Evolutionary conservation across 169 alveolate species (phyloP).

Genomic region (Plasmodium knowlesi): DNA sequence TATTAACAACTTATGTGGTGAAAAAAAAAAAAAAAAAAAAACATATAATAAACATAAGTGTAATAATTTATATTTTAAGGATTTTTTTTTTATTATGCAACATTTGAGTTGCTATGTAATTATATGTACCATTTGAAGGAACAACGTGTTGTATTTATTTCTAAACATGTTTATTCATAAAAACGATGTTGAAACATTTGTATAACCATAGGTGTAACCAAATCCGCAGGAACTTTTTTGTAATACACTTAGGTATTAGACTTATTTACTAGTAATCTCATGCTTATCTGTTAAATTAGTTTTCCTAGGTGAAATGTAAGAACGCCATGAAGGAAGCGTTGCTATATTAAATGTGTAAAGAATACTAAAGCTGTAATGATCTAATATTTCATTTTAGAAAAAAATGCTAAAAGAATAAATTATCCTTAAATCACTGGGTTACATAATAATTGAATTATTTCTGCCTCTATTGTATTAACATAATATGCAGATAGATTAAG

Average conservation of each 20-base stretch:
- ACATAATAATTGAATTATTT: not conserved
- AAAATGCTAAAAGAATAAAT: not conserved
- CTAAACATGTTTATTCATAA: not conserved
- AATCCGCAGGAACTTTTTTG: not conserved
- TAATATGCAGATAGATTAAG: not conserved
- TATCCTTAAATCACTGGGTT: not conserved
- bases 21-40: no score
- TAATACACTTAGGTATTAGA: not conserved
- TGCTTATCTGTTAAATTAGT: not conserved
- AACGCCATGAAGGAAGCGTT: not conserved
- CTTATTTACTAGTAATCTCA: not conserved
- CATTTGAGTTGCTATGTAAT: not conserved
- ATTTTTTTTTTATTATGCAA: not conserved
- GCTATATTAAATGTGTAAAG: not conserved
- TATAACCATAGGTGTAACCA: not conserved
- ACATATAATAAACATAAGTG: not conserved
- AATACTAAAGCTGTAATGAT: not conserved
- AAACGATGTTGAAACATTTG: not conserved
- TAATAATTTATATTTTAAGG: not conserved
- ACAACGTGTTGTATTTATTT: not conserved
- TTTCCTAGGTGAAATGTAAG: not conserved
- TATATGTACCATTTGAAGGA: not conserved
- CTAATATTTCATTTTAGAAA: not conserved
- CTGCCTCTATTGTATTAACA: not conserved
- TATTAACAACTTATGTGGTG: not conserved